A percentile compares a stretch with the other conserved stretches of the same genome.
Evolutionary conservation across 179 eudicot genomes (phyloP).

Genomic region (Actinidia arguta): DNA sequence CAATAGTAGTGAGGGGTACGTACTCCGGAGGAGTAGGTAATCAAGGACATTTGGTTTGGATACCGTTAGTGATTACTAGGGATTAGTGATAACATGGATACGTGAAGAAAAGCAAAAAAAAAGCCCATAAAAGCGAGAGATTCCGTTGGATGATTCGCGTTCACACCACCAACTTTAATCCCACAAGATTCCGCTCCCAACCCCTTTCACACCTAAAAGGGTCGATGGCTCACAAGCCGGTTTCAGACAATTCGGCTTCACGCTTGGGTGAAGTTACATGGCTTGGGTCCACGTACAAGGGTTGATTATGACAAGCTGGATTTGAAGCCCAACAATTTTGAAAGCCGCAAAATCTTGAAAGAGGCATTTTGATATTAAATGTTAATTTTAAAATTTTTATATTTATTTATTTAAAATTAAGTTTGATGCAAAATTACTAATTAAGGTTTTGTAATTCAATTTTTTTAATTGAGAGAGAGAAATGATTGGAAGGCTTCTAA

Average conservation of each 20-base stretch:
- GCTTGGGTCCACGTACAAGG: not conserved
- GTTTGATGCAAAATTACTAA: too few relatives aligned
- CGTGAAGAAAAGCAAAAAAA: not conserved
- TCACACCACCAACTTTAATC: constrained; percentile 13
- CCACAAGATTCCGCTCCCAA: not conserved
- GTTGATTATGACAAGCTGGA: too few relatives aligned
- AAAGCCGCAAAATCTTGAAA: too few relatives aligned
- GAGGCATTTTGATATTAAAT: too few relatives aligned
- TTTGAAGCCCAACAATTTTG: too few relatives aligned
- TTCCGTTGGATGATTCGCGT: constrained; percentile 3
- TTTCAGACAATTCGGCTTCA: not conserved
- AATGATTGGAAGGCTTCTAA: too few relatives aligned
- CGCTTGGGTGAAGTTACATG: not conserved
- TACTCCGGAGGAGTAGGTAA: not conserved
- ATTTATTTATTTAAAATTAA: too few relatives aligned
- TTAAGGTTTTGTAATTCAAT: too few relatives aligned
- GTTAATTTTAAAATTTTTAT: too few relatives aligned
- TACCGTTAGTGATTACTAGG: too few relatives aligned
- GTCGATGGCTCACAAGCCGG: not conserved
- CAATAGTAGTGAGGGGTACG: not conserved
- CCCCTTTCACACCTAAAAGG: not conserved
- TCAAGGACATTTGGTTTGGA: not conserved
- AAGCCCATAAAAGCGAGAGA: not conserved
- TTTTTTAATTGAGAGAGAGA: too few relatives aligned
- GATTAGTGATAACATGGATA: too few relatives aligned